These are phyloP conservation scores for Sporisorium reilianum DNA, from an alignment of 1,284 basidiomycete genomes.

Conservation along the genomic window DNA sequence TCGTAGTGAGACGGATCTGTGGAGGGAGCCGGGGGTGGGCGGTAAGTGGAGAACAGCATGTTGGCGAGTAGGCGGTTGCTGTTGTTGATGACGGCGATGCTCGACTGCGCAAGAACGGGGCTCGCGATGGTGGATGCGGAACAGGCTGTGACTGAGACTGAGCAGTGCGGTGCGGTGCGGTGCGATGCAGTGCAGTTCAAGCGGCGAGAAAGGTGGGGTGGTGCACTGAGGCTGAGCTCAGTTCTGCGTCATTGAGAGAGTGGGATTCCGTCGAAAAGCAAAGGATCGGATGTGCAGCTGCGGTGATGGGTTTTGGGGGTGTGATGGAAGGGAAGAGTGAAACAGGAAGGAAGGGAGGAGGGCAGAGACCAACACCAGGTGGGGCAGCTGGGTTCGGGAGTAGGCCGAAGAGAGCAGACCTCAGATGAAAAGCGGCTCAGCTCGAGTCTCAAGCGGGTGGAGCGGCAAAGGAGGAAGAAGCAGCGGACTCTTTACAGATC, in stretches of 20 bases:
- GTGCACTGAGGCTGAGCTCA: neutral
- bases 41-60: conserved; percentile 34
- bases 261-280: neutral
- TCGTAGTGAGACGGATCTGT: conserved; percentile 9
- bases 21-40: conserved; percentile 12
- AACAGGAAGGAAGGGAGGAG: neutral
- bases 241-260: neutral
- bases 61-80: neutral
- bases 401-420: conserved; percentile 1
- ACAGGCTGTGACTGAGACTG: neutral
- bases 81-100: neutral
- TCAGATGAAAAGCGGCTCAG: neutral
- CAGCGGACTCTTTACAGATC: no score
- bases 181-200: neutral
- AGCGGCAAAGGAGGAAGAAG: neutral
- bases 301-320: neutral
- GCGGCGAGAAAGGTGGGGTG: neutral
- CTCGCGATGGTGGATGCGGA: neutral
- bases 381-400: neutral
- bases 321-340: neutral
- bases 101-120: neutral
- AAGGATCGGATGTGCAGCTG: neutral
- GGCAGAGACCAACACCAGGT: no score
- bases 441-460: neutral
- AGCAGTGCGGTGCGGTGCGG: neutral